Conservation (phyloP, 2,329 filamentous ascomycete genomes). For the Myriosclerotinia curreyana region DNA sequence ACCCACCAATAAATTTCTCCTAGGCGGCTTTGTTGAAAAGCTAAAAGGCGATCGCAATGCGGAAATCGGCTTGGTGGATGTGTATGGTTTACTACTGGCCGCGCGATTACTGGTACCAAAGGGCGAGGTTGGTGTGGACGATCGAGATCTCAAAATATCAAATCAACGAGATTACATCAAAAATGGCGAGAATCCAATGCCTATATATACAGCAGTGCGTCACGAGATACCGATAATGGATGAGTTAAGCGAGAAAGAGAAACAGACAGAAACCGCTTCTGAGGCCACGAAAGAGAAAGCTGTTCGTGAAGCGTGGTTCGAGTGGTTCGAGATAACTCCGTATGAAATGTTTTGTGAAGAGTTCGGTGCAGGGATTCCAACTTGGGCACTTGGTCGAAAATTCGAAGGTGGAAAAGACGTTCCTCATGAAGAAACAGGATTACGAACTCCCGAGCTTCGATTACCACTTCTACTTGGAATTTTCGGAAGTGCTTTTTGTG, state of each 20-base stretch:
- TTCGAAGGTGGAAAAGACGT: slow-evolving; percentile 72
- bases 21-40: slow-evolving; percentile 88
- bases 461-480: slow-evolving; percentile 84
- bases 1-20: slow-evolving; percentile 87
- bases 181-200: slow-evolving; percentile 77
- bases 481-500: slow-evolving; percentile 97
- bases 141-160: slow-evolving; percentile 83
- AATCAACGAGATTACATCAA: slow-evolving; percentile 76
- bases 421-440: slow-evolving; percentile 61
- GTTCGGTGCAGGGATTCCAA: slow-evolving; percentile 85
- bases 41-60: slow-evolving; percentile 76
- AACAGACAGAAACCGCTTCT: slow-evolving; percentile 39
- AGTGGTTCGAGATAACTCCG: slow-evolving; percentile 95
- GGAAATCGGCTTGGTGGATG: slow-evolving; percentile 85
- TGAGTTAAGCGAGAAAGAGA: slow-evolving; percentile 42
- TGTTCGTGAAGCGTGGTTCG: slow-evolving; percentile 80
- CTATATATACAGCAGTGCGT: slow-evolving; percentile 92
- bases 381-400: slow-evolving; percentile 83
- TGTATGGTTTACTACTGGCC: slow-evolving; percentile 84
- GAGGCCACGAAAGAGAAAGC: slow-evolving; percentile 52
- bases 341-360: slow-evolving; percentile 97
- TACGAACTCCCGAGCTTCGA: slow-evolving; percentile 77
- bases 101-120: slow-evolving; percentile 82
- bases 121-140: slow-evolving; percentile 74
- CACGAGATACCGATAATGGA: slow-evolving; percentile 82